Conservation (phyloP, 352 stramenopile genomes). For the Phytophthora pluvialis region DNA sequence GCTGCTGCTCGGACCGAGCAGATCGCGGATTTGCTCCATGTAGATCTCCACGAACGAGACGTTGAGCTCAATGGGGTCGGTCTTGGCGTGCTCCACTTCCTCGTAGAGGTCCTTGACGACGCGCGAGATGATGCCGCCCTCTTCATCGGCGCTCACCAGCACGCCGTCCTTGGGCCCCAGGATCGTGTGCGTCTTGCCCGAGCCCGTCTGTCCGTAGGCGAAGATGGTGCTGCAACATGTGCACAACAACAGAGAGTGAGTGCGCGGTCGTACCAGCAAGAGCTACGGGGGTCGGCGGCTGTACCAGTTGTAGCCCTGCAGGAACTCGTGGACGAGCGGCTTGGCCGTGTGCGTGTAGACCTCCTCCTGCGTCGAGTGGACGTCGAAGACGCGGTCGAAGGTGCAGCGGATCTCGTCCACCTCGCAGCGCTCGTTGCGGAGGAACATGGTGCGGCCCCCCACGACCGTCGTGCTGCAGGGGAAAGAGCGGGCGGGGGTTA, state of each 20-base stretch:
- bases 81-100: constrained; percentile 37
- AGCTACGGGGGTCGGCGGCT: too few species aligned
- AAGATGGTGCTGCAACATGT: constrained; percentile 76
- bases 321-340: constrained; percentile 66
- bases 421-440: constrained; percentile 73
- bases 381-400: constrained; percentile 76
- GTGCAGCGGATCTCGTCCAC: constrained; percentile 79
- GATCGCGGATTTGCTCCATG: constrained; percentile 87
- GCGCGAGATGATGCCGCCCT: constrained; percentile 70
- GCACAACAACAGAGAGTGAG: constrained; percentile 2
- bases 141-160: constrained; percentile 58
- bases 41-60: constrained; percentile 90
- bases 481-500: too few species aligned
- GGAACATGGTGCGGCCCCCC: constrained; percentile 59
- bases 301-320: constrained; percentile 82
- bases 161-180: constrained; percentile 72
- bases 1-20: constrained; percentile 43
- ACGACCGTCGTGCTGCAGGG: constrained; percentile 60
- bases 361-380: constrained; percentile 63
- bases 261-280: background rate
- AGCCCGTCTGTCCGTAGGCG: constrained; percentile 91
- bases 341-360: constrained; percentile 77
- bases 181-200: constrained; percentile 92
- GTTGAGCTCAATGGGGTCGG: constrained; percentile 52
- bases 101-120: constrained; percentile 60